A percentile compares a stretch with the other conserved stretches of the same genome.
Conservation (phyloP, 306 rosid species). For the Vigna unguiculata region DNA sequence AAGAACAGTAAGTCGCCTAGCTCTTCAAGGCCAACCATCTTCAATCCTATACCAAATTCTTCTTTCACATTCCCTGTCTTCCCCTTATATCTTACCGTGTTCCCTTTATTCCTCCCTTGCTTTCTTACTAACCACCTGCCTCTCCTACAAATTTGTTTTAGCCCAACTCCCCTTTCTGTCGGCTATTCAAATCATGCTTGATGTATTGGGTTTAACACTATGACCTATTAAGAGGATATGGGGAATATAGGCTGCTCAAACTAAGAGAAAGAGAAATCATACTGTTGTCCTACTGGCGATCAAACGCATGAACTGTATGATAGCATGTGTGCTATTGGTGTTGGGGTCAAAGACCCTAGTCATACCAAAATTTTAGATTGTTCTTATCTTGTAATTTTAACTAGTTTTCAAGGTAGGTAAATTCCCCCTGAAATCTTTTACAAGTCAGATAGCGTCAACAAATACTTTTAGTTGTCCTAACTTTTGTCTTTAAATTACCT, state of each 20-base stretch:
- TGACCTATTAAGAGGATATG: neutral
- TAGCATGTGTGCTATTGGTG: neutral
- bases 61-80: neutral
- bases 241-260: neutral
- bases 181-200: neutral
- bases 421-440: neutral
- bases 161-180: neutral
- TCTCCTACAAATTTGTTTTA: neutral
- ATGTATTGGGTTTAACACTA: neutral
- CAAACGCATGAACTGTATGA: neutral
- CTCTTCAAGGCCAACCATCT: neutral
- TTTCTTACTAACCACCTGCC: neutral
- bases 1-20: neutral
- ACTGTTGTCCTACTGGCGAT: neutral
- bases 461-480: constrained; percentile 29
- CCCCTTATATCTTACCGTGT: neutral
- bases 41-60: neutral
- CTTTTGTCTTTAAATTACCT: constrained; percentile 27
- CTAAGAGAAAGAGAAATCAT: neutral
- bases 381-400: neutral
- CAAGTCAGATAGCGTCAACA: constrained; percentile 14
- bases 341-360: neutral
- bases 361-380: neutral
- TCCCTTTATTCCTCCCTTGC: neutral
- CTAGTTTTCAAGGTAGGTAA: neutral